These are phyloP conservation scores for Fusarium sp. DNA, from an alignment of 2,329 filamentous ascomycete genomes.

Conservation along the genomic window DNA sequence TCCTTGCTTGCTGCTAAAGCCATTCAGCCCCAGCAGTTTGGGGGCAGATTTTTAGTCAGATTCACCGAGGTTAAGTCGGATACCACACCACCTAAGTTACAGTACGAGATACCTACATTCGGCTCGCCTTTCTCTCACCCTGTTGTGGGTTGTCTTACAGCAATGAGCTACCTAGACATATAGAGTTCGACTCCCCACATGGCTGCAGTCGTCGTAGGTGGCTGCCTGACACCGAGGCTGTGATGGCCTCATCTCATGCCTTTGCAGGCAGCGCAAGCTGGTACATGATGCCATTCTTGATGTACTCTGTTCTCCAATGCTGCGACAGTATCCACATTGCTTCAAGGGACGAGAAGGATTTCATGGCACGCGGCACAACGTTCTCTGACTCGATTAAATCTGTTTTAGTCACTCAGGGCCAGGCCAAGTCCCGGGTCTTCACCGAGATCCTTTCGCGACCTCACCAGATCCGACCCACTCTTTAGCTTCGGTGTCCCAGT, in stretches of 20 bases:
- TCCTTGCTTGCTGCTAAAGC: constrained; percentile 22
- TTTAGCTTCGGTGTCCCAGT: constrained; percentile 3
- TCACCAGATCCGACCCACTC: constrained; percentile 35
- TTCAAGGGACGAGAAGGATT: constrained; percentile 14
- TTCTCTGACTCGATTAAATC: not conserved
- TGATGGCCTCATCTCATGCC: constrained; percentile 27
- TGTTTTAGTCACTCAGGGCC: constrained; percentile 1
- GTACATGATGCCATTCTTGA: constrained; percentile 37
- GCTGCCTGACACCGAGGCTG: constrained; percentile 2
- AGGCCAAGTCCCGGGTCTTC: constrained; percentile 34
- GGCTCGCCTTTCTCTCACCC: not conserved
- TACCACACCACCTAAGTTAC: not conserved
- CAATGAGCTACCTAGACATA: constrained; percentile 1
- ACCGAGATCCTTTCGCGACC: constrained; percentile 42
- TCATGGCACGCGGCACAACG: constrained; percentile 18
- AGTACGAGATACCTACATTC: not conserved
- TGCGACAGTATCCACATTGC: constrained; percentile 6
- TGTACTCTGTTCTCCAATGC: constrained; percentile 3
- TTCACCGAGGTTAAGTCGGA: constrained; percentile 45
- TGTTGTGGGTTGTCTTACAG: constrained; percentile 1
- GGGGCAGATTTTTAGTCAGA: constrained; percentile 16
- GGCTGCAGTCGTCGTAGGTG: constrained; percentile 11
- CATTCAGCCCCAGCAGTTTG: constrained; percentile 10
- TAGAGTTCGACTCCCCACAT: constrained; percentile 13
- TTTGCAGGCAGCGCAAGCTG: constrained; percentile 15